These are phyloP conservation scores for Rhizophagus prolifer DNA, from an alignment of 192 early-diverging fungal genomes.

Conservation along the genomic window DNA sequence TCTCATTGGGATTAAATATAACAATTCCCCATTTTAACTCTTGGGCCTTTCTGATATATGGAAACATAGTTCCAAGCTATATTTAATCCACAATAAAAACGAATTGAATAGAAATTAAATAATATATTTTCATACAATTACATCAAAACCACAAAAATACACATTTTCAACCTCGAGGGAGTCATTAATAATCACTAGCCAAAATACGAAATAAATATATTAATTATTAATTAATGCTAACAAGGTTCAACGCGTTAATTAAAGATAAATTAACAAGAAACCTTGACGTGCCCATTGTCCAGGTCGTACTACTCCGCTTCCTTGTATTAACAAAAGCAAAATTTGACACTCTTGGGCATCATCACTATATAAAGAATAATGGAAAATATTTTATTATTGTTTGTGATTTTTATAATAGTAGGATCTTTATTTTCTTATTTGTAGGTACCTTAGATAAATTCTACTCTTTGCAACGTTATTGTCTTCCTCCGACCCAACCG, in stretches of 20 bases:
- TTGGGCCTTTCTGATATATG: slow-evolving; percentile 33
- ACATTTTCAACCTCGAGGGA: slow-evolving; percentile 30
- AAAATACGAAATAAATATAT: not conserved
- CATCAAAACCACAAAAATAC: not conserved
- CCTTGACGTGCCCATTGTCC: slow-evolving; percentile 38
- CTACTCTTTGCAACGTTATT: slow-evolving; percentile 11
- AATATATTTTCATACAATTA: not conserved
- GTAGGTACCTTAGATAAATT: slow-evolving; percentile 20
- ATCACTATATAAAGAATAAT: not conserved
- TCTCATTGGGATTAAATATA: slow-evolving; percentile 35
- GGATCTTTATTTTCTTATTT: not conserved
- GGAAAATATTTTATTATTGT: not conserved
- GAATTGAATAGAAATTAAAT: not conserved
- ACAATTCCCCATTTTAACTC: slow-evolving; percentile 30
- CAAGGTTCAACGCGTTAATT: not conserved
- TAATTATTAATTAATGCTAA: not conserved
- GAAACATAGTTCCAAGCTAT: slow-evolving; percentile 34
- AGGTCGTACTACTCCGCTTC: slow-evolving; percentile 34
- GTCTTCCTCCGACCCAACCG: not conserved
- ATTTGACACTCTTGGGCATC: not conserved
- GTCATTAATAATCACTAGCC: slow-evolving; percentile 36
- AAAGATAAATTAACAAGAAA: not conserved
- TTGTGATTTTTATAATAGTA: not conserved
- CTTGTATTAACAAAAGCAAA: slow-evolving; percentile 33
- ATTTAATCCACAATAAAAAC: not conserved